Evolutionary conservation across 306 rosid species (phyloP).

Genomic region (Fragaria iinumae): DNA sequence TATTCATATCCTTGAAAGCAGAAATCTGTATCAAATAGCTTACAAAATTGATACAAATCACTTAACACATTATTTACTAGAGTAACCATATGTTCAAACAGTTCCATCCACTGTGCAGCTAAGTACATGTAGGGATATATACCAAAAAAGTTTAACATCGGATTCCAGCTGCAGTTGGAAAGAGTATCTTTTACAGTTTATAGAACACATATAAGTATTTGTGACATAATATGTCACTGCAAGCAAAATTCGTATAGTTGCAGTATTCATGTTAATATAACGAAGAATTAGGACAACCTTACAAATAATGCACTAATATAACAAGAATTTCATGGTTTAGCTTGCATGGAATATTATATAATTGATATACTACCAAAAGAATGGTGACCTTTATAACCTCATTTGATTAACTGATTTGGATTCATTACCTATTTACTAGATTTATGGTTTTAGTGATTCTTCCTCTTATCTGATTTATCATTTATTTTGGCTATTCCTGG

Average conservation of each 20-base stretch:
- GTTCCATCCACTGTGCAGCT: background rate
- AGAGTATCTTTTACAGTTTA: background rate
- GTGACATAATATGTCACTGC: background rate
- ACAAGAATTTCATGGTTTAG: background rate
- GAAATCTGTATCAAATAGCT: constrained; percentile 94
- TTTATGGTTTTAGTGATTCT: background rate
- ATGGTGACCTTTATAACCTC: background rate
- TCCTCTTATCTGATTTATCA: background rate
- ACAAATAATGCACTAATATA: background rate
- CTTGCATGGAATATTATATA: background rate
- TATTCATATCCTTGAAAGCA: constrained; percentile 94
- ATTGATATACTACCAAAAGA: background rate
- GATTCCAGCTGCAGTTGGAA: background rate
- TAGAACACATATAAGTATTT: background rate
- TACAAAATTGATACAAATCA: constrained; percentile 51
- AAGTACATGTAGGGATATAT: background rate
- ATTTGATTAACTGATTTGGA: no score
- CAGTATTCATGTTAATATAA: background rate
- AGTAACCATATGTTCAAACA: constrained; percentile 3
- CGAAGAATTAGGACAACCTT: background rate
- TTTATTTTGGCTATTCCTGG: background rate
- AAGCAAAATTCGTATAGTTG: background rate
- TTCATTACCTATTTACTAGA: background rate
- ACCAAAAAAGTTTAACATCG: background rate
- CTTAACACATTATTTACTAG: constrained; percentile 1